Evolutionary conservation across 345 rosid species (phyloP).

Genomic region (Aurinia saxatilis): DNA sequence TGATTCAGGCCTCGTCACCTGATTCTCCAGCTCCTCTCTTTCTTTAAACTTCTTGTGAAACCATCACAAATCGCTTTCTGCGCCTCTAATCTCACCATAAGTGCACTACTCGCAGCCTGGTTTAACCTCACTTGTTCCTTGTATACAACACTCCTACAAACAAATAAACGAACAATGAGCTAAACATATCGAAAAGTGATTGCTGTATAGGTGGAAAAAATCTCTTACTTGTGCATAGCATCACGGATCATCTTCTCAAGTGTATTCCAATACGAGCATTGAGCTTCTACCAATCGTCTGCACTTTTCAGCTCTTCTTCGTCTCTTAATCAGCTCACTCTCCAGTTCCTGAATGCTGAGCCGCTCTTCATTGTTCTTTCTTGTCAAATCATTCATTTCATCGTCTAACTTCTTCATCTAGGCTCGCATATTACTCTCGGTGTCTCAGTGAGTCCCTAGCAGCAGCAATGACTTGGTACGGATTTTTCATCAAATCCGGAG

Average conservation of each 20-base stretch:
- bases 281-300: constrained; percentile 89
- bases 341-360: constrained; percentile 65
- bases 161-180: not conserved
- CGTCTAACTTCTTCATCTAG: constrained; percentile 58
- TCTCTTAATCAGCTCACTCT: constrained; percentile 57
- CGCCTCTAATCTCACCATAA: constrained; percentile 88
- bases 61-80: constrained; percentile 86
- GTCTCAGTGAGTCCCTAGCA: constrained; percentile 78
- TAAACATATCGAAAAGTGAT: not conserved
- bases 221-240: constrained; percentile 96
- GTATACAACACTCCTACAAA: constrained; percentile 77
- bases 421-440: constrained; percentile 58
- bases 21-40: constrained; percentile 69
- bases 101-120: constrained; percentile 76
- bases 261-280: constrained; percentile 69
- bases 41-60: constrained; percentile 74
- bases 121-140: constrained; percentile 92
- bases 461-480: constrained; percentile 76
- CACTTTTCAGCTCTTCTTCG: constrained; percentile 93
- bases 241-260: constrained; percentile 95
- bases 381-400: constrained; percentile 50
- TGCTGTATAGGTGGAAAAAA: not conserved
- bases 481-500: constrained; percentile 46
- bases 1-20: constrained; percentile 55
- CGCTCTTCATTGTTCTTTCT: constrained; percentile 62